Evolutionary conservation across 169 alveolate genomes (phyloP), one percentile per base, ranked within the genome.

Genomic region (Plasmodium vivax): DNA sequence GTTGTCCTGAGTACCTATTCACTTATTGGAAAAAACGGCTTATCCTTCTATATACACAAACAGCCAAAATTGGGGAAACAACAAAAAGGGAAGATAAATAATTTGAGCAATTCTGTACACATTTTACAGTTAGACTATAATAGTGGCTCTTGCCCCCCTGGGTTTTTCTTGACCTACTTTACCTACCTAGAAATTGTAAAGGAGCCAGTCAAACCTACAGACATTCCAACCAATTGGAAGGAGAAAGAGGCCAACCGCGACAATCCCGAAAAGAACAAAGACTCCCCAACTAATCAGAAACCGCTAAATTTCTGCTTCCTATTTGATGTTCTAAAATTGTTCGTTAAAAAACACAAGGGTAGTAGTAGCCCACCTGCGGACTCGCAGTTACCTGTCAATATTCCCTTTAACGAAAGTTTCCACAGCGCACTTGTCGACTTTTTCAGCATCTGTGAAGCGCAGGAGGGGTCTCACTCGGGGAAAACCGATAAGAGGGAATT

Each of bases 81-180:
- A 54, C 16, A 75, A 51, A 27, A 85, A 85, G 54, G 16, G 34
- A 7, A 74, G 14, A 23, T 27, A 4, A n/a, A 47, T 54, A 75
- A 85, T 23, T 32, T 75, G 8, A 23, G 68, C 62, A 32, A 36
- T 36, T 51, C 58, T 19, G 74, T 85, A 19, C 93, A 85, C 54
- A 85, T 85, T 30, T 85, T 85, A 27, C 93, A 85, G 47, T 54
- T 85, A 85, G 93, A 85, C 62, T 75, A 85, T 75, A 51, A 75
- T 85, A 85, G 93, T 77, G 93, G 93, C 2, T 74, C 87, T 3
- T 85, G 93, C 36, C 93, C 93, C 30, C 62, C 32, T 6, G 93
- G 93, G 1, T 75, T 85, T 74, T 85, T 75, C 72, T 75, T 85
- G 68, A 85, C 93, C 2, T 85, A 85, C 80, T 85, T 85, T 85